Evolutionary conservation across 192 early-diverging fungal species (phyloP).

Genomic region (Coemansia sp.): DNA sequence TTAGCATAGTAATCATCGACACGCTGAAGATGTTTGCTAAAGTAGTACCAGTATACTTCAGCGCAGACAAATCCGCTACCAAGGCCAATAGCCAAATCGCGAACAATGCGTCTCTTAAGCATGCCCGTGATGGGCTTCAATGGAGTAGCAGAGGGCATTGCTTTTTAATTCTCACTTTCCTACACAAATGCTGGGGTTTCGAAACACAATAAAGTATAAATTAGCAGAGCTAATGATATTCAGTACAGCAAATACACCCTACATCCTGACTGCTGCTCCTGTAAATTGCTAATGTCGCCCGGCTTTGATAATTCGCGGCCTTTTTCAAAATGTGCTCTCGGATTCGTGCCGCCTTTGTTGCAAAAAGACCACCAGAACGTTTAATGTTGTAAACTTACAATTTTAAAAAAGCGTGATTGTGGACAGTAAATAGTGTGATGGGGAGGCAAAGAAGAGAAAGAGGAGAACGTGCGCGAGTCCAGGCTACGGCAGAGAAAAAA

Average conservation of each 20-base stretch:
- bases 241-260: neutral
- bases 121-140: constrained; percentile 55
- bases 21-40: constrained; percentile 44
- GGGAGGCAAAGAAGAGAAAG: neutral
- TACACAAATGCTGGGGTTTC: neutral
- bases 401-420: neutral
- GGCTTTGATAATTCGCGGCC: neutral
- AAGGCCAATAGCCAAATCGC: constrained; percentile 49
- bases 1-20: constrained; percentile 53
- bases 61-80: constrained; percentile 33
- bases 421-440: neutral
- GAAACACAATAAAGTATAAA: neutral
- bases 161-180: neutral
- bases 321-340: neutral
- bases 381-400: neutral
- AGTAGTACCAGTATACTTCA: constrained; percentile 50
- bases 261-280: neutral
- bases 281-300: neutral
- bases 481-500: neutral
- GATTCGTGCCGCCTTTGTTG: neutral
- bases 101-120: constrained; percentile 48
- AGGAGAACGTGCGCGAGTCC: neutral
- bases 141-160: constrained; percentile 54
- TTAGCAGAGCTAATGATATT: neutral
- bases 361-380: neutral